These are phyloP conservation scores for Penicillium sp. DNA, from an alignment of 2,329 filamentous ascomycete species.

Conservation along the genomic window DNA sequence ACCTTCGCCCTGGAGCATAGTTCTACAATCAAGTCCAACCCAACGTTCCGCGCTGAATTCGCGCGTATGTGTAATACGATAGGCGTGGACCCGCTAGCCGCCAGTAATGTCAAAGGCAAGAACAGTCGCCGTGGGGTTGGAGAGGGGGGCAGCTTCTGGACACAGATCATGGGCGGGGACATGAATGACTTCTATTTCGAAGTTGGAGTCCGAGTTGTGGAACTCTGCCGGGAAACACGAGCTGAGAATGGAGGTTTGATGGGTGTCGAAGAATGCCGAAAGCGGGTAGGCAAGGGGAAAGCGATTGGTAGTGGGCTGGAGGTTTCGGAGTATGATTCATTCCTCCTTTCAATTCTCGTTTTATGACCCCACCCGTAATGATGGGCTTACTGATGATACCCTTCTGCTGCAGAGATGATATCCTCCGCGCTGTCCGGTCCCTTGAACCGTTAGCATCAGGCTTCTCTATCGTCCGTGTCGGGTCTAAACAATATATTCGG, in stretches of 20 bases:
- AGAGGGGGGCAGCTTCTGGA: conserved; percentile 76
- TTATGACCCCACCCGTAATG: too few relatives aligned
- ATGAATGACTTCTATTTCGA: conserved; percentile 99
- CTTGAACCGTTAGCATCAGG: conserved; percentile 85
- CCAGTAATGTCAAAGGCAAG: conserved; percentile 58
- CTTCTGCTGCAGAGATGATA: conserved; percentile 68
- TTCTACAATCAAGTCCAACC: conserved; percentile 94
- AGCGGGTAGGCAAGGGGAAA: conserved; percentile 72
- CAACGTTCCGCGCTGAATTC: conserved; percentile 93
- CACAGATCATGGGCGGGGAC: conserved; percentile 84
- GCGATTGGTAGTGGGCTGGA: conserved; percentile 76
- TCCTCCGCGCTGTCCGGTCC: conserved; percentile 84
- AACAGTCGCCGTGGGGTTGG: conserved; percentile 49
- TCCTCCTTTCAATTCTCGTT: background rate
- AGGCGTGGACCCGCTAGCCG: conserved; percentile 91
- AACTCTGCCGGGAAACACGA: conserved; percentile 84
- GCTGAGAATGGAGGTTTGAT: conserved; percentile 93
- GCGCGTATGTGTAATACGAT: conserved; percentile 98
- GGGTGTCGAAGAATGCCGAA: conserved; percentile 77
- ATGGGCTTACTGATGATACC: too few relatives aligned
- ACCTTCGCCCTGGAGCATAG: conserved; percentile 94
- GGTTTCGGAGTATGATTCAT: conserved; percentile 76
- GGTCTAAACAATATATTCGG: conserved; percentile 82
- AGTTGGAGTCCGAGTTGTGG: conserved; percentile 91
- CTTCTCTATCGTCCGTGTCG: conserved; percentile 83